Conservation (phyloP, 2,329 filamentous ascomycete genomes). For the Calonectria crousiana region DNA sequence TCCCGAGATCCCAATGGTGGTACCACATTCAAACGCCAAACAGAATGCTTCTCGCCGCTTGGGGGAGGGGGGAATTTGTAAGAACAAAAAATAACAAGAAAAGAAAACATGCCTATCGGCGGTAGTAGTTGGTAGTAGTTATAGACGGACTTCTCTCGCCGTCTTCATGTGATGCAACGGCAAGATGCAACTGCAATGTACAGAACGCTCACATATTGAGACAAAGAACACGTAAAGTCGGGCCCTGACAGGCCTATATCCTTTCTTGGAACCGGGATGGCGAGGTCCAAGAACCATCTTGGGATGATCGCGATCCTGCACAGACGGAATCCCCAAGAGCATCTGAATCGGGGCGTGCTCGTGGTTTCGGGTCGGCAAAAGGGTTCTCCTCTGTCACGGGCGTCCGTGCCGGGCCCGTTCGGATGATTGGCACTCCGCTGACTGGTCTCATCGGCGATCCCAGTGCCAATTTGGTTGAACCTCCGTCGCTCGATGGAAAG, state of each 20-base stretch:
- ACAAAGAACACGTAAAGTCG: slow-evolving; percentile 28
- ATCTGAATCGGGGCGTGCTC: slow-evolving; percentile 42
- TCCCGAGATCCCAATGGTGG: slow-evolving; percentile 38
- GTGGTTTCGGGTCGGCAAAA: slow-evolving; percentile 54
- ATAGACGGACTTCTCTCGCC: slow-evolving; percentile 23
- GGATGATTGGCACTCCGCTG: slow-evolving; percentile 71
- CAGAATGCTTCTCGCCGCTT: slow-evolving; percentile 39
- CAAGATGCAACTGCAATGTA: slow-evolving; percentile 38
- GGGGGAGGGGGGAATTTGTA: slow-evolving; percentile 26
- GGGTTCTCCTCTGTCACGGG: slow-evolving; percentile 69
- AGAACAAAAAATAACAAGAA: slow-evolving; percentile 21
- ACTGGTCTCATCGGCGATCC: slow-evolving; percentile 71
- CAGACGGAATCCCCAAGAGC: slow-evolving; percentile 39
- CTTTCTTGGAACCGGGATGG: slow-evolving; percentile 46
- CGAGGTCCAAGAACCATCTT: slow-evolving; percentile 41
- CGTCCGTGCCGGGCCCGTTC: slow-evolving; percentile 74
- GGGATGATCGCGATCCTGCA: slow-evolving; percentile 33
- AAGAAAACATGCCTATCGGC: slow-evolving; percentile 24
- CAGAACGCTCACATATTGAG: slow-evolving; percentile 43
- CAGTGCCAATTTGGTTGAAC: slow-evolving; percentile 60
- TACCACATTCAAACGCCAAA: slow-evolving; percentile 45
- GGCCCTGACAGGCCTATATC: slow-evolving; percentile 35
- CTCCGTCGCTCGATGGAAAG: slow-evolving; percentile 46
- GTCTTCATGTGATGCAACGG: slow-evolving; percentile 30
- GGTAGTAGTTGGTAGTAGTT: slow-evolving; percentile 27